Evolutionary conservation across 2,329 filamentous ascomycete species (phyloP).

Genomic region (Colletotrichum endophyticum): DNA sequence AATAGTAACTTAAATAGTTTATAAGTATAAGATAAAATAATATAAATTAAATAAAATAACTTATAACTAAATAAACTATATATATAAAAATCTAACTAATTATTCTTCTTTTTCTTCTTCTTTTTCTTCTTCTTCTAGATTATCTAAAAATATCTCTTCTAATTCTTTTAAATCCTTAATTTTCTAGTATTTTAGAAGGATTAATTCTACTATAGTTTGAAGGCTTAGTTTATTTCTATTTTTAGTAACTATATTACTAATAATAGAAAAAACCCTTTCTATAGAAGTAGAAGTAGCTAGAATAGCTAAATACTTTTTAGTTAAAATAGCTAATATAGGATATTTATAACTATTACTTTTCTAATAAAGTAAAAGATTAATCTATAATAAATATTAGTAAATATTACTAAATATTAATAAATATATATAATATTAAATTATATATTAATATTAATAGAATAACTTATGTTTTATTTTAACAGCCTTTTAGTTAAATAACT

Average conservation of each 20-base stretch:
- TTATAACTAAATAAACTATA: background rate
- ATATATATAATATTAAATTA: background rate
- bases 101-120: background rate
- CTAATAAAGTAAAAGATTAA: background rate
- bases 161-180: background rate
- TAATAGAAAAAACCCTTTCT: background rate
- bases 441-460: background rate
- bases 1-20: background rate
- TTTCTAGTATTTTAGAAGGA: background rate
- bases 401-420: background rate
- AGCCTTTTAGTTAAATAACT: background rate
- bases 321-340: background rate
- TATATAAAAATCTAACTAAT: background rate
- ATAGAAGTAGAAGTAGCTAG: constrained; percentile 8
- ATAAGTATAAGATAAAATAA: background rate
- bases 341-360: background rate
- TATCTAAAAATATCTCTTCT: background rate
- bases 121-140: background rate
- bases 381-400: background rate
- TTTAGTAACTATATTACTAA: background rate
- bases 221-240: background rate
- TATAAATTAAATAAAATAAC: background rate
- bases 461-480: background rate
- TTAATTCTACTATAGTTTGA: background rate
- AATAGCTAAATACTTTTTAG: constrained; percentile 4